Evolutionary conservation across 148 eudicot genomes (phyloP), one percentile per base, ranked within the genome.

Genomic region (Hydrangea macrophylla): DNA sequence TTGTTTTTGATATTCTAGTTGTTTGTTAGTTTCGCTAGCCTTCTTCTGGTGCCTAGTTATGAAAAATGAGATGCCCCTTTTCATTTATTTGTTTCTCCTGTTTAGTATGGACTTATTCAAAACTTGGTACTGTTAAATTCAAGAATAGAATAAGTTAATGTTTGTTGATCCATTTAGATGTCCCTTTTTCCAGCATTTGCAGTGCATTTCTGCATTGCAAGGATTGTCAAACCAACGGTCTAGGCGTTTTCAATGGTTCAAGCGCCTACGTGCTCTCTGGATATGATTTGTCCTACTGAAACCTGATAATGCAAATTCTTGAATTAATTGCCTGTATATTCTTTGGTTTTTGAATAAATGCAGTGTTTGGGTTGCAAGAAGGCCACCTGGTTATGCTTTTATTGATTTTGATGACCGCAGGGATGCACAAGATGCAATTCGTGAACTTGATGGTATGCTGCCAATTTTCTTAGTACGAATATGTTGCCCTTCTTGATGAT

Each of bases 291-390:
- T 50, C 18, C 8, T 7, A 32, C 4, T 22, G 35, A 13, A 27
- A 51, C n/a, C 6, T 53, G 20, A 3, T 60, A 27, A 20, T 60
- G 40, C 0, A 11, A 2, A 48, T 7, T 12, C 8, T 13, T 51
- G 6, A 22, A 53, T 35, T 27, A 54, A 27, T 65, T 51, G 22
- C n/a, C 2, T 36, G 25, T 53, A n/a, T 15, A 32, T 23, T 9
- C 37, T 50, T 70, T 58, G 40, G 17, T 48, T 23, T 13, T 7
- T 53, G 23, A 51, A 54, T 44, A 25, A 45, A 17, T 80, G 84
- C 83, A 93, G 96, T 86, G 98, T 93, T 1, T 93, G 98, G 96
- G 98, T 93, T 78, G 96, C 95, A 48, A 76, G 96, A 67, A 82
- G 98, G 67, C 96, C 98, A 22, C 98, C 96, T 9, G 98, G 98